These are phyloP conservation scores for Canna indica DNA, from an alignment of 176 grass and related monocot species.

Conservation along the genomic window DNA sequence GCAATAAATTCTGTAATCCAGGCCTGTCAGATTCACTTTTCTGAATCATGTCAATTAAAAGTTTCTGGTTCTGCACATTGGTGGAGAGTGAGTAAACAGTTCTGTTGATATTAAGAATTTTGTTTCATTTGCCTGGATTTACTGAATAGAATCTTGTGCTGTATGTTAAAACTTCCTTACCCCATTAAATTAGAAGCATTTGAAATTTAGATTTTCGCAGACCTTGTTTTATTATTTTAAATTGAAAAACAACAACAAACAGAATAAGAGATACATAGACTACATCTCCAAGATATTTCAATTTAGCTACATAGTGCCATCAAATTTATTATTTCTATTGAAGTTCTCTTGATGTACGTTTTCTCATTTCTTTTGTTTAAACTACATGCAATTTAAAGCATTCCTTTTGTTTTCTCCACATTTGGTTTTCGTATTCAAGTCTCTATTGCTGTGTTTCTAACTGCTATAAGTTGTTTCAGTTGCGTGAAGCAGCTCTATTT, in stretches of 20 bases:
- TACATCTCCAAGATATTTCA: too few species aligned
- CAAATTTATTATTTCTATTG: neutral
- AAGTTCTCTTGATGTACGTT: too few species aligned
- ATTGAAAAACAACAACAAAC: neutral
- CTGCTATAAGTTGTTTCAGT: conserved; percentile 39
- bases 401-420: neutral
- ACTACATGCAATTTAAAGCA: too few species aligned
- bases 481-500: conserved; percentile 91
- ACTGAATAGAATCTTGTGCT: neutral
- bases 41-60: conserved; percentile 67
- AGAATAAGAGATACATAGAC: too few species aligned
- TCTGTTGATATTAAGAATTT: neutral
- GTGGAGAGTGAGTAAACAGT: conserved; percentile 69
- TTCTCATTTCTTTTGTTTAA: too few species aligned
- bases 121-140: conserved; percentile 1
- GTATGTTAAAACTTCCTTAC: neutral
- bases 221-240: neutral
- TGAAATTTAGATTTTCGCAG: too few species aligned
- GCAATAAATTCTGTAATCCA: conserved; percentile 65
- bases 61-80: conserved; percentile 67
- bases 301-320: too few species aligned
- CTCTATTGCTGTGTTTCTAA: conserved; percentile 13
- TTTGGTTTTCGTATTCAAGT: conserved; percentile 8
- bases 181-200: too few species aligned
- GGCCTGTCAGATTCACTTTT: conserved; percentile 47